phyloP scores from a whole-genome alignment of 768 basidiomycete genomes.

The Collybiopsis confluens region DNA sequence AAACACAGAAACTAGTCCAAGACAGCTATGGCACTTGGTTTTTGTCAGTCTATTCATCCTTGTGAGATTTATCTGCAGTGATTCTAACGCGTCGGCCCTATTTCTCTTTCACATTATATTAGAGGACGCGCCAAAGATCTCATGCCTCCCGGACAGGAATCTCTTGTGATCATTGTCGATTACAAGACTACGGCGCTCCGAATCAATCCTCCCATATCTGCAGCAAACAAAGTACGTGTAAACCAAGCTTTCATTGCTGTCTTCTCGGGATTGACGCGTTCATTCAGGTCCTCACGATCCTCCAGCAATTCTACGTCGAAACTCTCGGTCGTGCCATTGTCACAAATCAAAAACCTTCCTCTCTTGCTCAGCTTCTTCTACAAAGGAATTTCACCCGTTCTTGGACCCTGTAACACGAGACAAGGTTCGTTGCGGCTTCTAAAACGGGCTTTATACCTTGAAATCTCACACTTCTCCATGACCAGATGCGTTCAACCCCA shows the following conservation, averaged over 20 bases:
- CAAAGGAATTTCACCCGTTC: slow-evolving; percentile 82
- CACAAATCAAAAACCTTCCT: slow-evolving; percentile 79
- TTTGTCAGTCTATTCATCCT: slow-evolving; percentile 49
- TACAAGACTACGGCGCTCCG: slow-evolving; percentile 79
- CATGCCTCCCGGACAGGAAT: slow-evolving; percentile 82
- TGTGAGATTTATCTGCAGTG: neutral
- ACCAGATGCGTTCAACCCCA: slow-evolving; percentile 87
- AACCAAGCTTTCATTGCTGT: neutral
- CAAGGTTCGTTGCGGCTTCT: too few relatives aligned
- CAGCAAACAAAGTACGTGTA: slow-evolving; percentile 71
- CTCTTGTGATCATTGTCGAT: slow-evolving; percentile 79
- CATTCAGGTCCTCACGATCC: slow-evolving; percentile 63
- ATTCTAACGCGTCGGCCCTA: slow-evolving; percentile 1
- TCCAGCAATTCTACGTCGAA: slow-evolving; percentile 88
- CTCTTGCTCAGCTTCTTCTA: slow-evolving; percentile 70
- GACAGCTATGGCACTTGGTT: slow-evolving; percentile 85
- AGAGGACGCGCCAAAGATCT: slow-evolving; percentile 88
- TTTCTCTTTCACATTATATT: neutral
- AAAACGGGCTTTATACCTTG: neutral
- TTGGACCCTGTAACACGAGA: slow-evolving; percentile 85
- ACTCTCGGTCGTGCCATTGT: slow-evolving; percentile 83
- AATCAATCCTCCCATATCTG: slow-evolving; percentile 79
- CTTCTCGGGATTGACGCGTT: neutral
- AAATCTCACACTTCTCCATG: neutral
- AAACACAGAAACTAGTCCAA: slow-evolving; percentile 72